Conservation (phyloP, 176 grass and related monocot species). For the Oryza longistaminata region DNA sequence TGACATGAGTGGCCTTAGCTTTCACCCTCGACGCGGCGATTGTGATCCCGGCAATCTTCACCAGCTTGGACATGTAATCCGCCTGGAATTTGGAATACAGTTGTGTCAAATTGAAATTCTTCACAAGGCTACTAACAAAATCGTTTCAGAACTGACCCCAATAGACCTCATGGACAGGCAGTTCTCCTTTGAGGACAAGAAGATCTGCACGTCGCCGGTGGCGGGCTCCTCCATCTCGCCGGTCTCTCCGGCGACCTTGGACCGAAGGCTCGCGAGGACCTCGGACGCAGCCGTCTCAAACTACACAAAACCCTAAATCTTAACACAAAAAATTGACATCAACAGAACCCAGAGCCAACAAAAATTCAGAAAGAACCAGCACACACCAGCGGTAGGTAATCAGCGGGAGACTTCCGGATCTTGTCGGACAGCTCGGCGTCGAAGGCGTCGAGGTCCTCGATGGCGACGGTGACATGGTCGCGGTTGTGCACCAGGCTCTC, state of each 20-base stretch:
- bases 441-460: constrained; percentile 92
- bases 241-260: constrained; percentile 82
- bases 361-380: neutral
- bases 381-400: constrained; percentile 78
- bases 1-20: constrained; percentile 95
- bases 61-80: constrained; percentile 88
- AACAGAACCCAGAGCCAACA: neutral
- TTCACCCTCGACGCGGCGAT: constrained; percentile 95
- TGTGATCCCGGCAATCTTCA: constrained; percentile 86
- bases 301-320: constrained; percentile 27
- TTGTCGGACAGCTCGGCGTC: constrained; percentile 87
- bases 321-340: neutral
- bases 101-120: neutral
- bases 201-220: constrained; percentile 81
- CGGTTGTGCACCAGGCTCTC: constrained; percentile 90
- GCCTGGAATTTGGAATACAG: constrained; percentile 40
- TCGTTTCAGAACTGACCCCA: constrained; percentile 52
- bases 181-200: constrained; percentile 87
- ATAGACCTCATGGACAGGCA: constrained; percentile 82
- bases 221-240: constrained; percentile 95
- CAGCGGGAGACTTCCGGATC: constrained; percentile 85
- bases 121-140: neutral
- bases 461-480: constrained; percentile 82
- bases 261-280: constrained; percentile 71
- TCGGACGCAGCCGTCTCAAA: constrained; percentile 79